Evolutionary conservation across 306 rosid species (phyloP).

Genomic region (Prosopis cineraria): DNA sequence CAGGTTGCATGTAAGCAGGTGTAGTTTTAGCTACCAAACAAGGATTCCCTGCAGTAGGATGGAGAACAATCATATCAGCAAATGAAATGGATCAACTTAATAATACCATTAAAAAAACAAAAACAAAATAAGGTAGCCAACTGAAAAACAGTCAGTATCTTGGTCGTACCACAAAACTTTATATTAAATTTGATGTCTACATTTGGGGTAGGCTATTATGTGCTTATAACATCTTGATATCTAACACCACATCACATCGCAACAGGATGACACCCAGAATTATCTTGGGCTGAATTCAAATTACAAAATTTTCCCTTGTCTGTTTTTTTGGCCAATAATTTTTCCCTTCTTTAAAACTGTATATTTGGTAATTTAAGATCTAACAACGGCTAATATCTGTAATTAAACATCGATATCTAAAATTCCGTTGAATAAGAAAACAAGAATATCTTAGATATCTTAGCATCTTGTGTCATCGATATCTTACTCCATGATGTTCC

Average conservation of each 20-base stretch:
- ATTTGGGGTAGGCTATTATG: neutral
- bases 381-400: neutral
- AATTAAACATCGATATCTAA: neutral
- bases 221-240: neutral
- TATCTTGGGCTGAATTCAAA: neutral
- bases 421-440: neutral
- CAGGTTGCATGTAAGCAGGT: constrained; percentile 62
- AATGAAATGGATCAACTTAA: neutral
- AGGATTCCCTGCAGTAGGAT: constrained; percentile 58
- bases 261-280: neutral
- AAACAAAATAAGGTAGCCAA: neutral
- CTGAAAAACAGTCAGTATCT: neutral
- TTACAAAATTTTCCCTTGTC: neutral
- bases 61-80: constrained; percentile 29
- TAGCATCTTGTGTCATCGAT: neutral
- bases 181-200: neutral
- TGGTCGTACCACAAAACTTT: neutral
- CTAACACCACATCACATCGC: neutral
- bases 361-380: neutral
- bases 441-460: neutral
- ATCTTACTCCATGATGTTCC: neutral
- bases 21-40: constrained; percentile 37
- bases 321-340: neutral
- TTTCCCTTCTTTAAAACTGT: neutral
- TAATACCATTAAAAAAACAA: neutral